These are phyloP conservation scores for Tilletia setariae DNA, from an alignment of 1,284 basidiomycete genomes.

Conservation along the genomic window DNA sequence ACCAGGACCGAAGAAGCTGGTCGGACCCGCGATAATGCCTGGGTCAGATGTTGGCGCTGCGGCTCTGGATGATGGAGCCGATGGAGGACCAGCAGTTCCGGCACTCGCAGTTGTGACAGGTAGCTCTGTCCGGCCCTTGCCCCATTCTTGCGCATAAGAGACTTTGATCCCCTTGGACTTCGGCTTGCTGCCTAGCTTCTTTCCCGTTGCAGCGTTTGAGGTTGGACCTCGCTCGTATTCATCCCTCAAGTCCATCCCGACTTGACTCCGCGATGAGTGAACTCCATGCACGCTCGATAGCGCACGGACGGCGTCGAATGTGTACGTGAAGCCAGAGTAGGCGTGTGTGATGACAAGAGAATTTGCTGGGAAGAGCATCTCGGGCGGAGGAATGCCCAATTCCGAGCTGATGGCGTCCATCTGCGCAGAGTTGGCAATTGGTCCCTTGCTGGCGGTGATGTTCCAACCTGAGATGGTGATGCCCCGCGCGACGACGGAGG, in stretches of 20 bases:
- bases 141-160: constrained; percentile 88
- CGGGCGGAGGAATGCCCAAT: constrained; percentile 80
- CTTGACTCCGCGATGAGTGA: constrained; percentile 70
- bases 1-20: constrained; percentile 7
- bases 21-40: neutral
- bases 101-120: neutral
- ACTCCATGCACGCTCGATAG: constrained; percentile 69
- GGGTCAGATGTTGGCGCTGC: neutral
- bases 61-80: no score
- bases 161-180: constrained; percentile 69
- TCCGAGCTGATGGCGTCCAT: constrained; percentile 64
- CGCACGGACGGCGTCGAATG: constrained; percentile 70
- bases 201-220: neutral
- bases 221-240: neutral
- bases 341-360: constrained; percentile 63
- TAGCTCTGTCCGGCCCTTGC: constrained; percentile 69
- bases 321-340: constrained; percentile 65
- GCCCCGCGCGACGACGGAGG: constrained; percentile 21
- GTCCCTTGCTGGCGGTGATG: constrained; percentile 38
- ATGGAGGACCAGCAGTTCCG: neutral
- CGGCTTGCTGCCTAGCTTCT: constrained; percentile 28
- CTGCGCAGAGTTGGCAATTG: constrained; percentile 53
- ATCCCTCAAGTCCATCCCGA: constrained; percentile 60
- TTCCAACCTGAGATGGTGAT: constrained; percentile 45
- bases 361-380: constrained; percentile 96